Percentiles rank a stretch among this genome's conserved stretches.
Conservation (phyloP, 768 basidiomycete genomes). For the Sarcodon sp. region DNA sequence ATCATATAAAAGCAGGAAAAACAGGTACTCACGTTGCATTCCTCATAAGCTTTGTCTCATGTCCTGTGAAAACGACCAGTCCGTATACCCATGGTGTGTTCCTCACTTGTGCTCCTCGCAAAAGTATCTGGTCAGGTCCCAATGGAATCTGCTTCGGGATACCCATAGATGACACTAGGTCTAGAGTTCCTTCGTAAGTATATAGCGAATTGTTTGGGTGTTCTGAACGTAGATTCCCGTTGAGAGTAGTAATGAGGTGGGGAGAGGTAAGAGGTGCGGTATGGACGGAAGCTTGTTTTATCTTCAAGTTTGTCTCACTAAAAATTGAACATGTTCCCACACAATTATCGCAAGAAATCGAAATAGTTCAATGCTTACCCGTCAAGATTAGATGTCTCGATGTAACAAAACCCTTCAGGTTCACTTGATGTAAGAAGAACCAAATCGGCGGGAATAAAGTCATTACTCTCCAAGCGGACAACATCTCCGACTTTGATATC, state of each 20-base stretch:
- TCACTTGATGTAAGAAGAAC: constrained; percentile 81
- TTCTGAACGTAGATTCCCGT: constrained; percentile 83
- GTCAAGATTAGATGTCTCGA: constrained; percentile 78
- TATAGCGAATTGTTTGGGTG: constrained; percentile 97
- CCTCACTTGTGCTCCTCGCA: constrained; percentile 89
- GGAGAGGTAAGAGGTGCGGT: constrained; percentile 51
- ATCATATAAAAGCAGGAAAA: constrained; percentile 4
- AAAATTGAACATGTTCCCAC: not conserved
- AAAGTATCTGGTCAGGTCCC: constrained; percentile 87
- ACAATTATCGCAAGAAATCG: no score
- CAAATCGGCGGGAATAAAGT: constrained; percentile 94
- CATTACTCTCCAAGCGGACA: constrained; percentile 80
- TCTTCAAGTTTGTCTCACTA: constrained; percentile 46
- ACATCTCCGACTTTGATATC: constrained; percentile 60
- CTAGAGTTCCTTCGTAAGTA: constrained; percentile 82
- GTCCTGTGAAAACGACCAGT: constrained; percentile 87
- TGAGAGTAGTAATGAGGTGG: constrained; percentile 52
- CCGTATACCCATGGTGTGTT: constrained; percentile 98
- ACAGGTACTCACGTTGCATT: constrained; percentile 77
- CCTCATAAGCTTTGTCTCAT: constrained; percentile 97
- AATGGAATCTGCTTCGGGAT: constrained; percentile 75
- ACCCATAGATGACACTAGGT: constrained; percentile 42
- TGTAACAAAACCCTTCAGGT: constrained; percentile 94
- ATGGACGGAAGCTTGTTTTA: constrained; percentile 51
- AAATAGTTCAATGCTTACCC: no score